Evolutionary conservation across 2,329 filamentous ascomycete genomes (phyloP), one percentile per base, ranked within the genome.

Genomic region (Paraconiothyrium brasiliense): DNA sequence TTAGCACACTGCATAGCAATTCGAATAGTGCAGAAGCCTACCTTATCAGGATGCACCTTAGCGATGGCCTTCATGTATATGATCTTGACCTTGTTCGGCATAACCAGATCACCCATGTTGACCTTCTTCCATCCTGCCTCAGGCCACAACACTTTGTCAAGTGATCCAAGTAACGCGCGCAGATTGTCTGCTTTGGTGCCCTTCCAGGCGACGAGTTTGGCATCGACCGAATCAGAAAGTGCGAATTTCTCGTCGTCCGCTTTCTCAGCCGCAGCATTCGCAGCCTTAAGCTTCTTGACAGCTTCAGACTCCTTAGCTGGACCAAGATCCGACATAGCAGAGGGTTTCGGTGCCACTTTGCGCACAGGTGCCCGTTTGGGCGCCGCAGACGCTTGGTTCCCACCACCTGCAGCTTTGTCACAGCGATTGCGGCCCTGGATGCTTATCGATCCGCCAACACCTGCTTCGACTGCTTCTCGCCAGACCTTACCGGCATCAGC

Each of bases 1-100:
- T 76, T 63, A 74, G 67, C 54, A 4, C 24, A n/a, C 20, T 4
- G 20, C 22, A 13, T 46, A 20, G 24, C 13, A 4, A 4, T 48
- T 16, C 20, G 47, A 22, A 22, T 43, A 10, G 1, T 4, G 16
- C 32, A 10, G 24, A n/a, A n/a, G 37, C 88, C 80, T 84, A 97
- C 95, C 90, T 99, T 99, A 79, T 99, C 95, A 63, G 95, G 95
- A 85, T 99, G 95, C 70, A 95, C 95, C 85, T 97, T 98, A 11
- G 90, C 92, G 85, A 99, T 98, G 6, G 94, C 95, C 86, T 97
- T 97, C 95, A 99, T 98, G 77, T 99, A 99, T 62, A 92, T 85
- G 67, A 99, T 90, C 87, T 99, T 99, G 78, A 98, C 95, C 84
- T 94, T 97, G 69, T 92, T 93, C 37, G 93, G 89, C 85, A 97